Percentiles rank a stretch among this genome's conserved stretches.
These are phyloP conservation scores for Aurifilum marmelostoma DNA, from an alignment of 2,329 filamentous ascomycete genomes.

Conservation along the genomic window DNA sequence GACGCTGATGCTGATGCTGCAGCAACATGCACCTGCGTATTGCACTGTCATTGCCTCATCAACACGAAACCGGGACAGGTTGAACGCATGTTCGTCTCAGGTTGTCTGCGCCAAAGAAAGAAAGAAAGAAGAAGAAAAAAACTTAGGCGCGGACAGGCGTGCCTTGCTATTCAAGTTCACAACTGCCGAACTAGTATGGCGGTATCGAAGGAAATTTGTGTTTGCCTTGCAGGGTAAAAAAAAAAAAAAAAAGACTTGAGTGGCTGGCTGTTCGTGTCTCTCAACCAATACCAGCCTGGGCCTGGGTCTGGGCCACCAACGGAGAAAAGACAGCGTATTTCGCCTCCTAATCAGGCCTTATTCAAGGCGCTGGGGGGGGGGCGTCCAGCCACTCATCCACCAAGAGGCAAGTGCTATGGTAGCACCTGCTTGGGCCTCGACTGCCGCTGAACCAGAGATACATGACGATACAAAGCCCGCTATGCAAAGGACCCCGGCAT, in stretches of 20 bases:
- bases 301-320: too few relatives aligned
- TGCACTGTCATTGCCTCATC: background rate
- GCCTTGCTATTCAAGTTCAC: background rate
- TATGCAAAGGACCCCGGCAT: background rate
- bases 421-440: background rate
- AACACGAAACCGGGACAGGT: background rate
- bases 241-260: background rate
- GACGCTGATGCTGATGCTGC: background rate
- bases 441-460: constrained; percentile 2
- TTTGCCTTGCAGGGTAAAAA: background rate
- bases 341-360: background rate
- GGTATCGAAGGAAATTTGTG: background rate
- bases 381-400: background rate
- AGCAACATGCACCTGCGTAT: background rate
- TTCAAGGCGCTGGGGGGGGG: background rate
- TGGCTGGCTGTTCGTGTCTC: background rate
- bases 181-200: background rate
- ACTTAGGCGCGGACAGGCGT: too few relatives aligned
- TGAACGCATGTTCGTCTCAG: constrained; percentile 4
- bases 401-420: background rate
- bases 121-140: background rate
- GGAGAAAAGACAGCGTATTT: background rate
- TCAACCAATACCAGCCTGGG: background rate
- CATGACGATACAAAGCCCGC: background rate
- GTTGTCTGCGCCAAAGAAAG: background rate